Evolutionary conservation across 306 rosid genomes (phyloP).

Genomic region (Hylodesmum podocarpum): DNA sequence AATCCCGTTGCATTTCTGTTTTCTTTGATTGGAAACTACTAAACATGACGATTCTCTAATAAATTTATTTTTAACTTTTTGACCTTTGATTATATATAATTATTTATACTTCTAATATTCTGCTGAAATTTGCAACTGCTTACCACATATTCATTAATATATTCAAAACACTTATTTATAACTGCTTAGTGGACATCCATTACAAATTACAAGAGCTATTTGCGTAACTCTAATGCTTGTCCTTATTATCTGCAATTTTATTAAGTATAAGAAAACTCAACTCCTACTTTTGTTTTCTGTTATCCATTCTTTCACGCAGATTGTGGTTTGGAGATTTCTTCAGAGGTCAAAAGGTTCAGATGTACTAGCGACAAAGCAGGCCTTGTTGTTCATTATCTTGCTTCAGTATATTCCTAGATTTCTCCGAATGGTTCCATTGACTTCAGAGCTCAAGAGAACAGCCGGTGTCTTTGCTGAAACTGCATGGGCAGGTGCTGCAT

Average conservation of each 20-base stretch:
- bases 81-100: background rate
- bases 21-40: background rate
- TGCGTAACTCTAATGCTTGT: background rate
- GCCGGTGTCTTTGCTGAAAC: constrained; percentile 98
- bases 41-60: background rate
- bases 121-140: constrained; percentile 15
- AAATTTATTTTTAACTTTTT: background rate
- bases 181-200: constrained; percentile 11
- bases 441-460: constrained; percentile 96
- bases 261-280: constrained; percentile 16
- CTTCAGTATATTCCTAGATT: constrained; percentile 90
- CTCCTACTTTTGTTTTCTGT: background rate
- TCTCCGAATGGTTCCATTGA: constrained; percentile 72
- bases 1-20: background rate
- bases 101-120: background rate
- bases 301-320: constrained; percentile 52
- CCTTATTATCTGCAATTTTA: constrained; percentile 23
- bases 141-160: background rate
- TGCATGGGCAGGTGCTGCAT: constrained; percentile 99
- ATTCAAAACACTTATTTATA: background rate
- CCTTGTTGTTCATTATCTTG: constrained; percentile 82
- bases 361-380: constrained; percentile 81
- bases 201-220: background rate
- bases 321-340: constrained; percentile 94
- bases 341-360: constrained; percentile 75